phyloP scores from a whole-genome alignment of 2,329 filamentous ascomycete species.

The Mycogone perniciosa region DNA sequence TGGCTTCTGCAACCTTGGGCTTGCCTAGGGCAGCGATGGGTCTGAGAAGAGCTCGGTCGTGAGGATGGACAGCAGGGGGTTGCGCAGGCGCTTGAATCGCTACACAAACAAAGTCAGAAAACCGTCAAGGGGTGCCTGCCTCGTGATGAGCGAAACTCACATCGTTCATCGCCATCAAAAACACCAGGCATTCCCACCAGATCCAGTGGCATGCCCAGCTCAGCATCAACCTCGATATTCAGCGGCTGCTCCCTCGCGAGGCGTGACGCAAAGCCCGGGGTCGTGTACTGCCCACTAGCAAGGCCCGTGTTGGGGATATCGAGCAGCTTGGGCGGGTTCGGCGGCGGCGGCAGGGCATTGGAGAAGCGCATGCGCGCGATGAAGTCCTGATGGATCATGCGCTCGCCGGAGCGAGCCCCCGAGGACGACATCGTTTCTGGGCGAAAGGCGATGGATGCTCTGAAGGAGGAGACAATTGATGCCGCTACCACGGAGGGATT shows the following conservation, averaged over 20 bases:
- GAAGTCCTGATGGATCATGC: slow-evolving; percentile 83
- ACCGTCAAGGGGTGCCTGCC: not conserved
- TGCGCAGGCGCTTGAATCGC: slow-evolving; percentile 76
- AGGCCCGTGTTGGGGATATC: slow-evolving; percentile 94
- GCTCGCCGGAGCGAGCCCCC: slow-evolving; percentile 42
- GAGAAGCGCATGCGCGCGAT: slow-evolving; percentile 93
- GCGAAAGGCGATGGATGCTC: too few species aligned
- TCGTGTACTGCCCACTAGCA: slow-evolving; percentile 80
- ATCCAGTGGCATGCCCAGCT: slow-evolving; percentile 95
- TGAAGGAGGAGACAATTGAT: not conserved
- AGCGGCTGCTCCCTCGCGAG: slow-evolving; percentile 86
- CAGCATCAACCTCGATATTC: slow-evolving; percentile 95
- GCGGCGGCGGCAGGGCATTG: slow-evolving; percentile 90
- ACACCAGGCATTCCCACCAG: slow-evolving; percentile 90
- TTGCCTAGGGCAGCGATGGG: slow-evolving; percentile 82
- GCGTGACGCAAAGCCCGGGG: slow-evolving; percentile 80
- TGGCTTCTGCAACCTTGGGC: slow-evolving; percentile 65
- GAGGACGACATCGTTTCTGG: slow-evolving; percentile 27
- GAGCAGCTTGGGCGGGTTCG: slow-evolving; percentile 91
- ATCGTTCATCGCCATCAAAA: slow-evolving; percentile 90
- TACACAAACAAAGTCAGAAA: slow-evolving; percentile 27
- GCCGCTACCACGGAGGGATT: not conserved
- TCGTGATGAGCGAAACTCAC: slow-evolving; percentile 40
- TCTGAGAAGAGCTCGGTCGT: slow-evolving; percentile 77
- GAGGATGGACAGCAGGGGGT: slow-evolving; percentile 67